Conservation (phyloP, 495 filamentous ascomycete genomes). For the Xylaria nigripes region DNA sequence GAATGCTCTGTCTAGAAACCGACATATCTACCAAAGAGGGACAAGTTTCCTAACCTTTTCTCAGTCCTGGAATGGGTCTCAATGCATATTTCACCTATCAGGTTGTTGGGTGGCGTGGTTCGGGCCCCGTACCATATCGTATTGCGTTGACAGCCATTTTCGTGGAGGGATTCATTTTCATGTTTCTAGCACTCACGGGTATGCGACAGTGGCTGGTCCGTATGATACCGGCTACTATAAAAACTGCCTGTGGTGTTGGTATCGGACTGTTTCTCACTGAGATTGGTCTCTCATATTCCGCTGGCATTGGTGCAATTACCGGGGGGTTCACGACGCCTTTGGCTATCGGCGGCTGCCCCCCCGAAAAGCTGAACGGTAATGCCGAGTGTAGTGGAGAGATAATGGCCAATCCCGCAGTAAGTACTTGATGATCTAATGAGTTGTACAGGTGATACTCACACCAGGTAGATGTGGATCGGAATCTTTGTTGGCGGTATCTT, state of each 20-base stretch:
- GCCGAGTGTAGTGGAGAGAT: slow-evolving; percentile 40
- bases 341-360: slow-evolving; percentile 58
- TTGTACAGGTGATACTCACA: slow-evolving; percentile 12
- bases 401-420: slow-evolving; percentile 60
- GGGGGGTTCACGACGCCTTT: slow-evolving; percentile 51
- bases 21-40: background rate
- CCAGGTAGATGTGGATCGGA: slow-evolving; percentile 60
- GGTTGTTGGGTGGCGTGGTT: slow-evolving; percentile 66
- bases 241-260: slow-evolving; percentile 70
- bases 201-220: slow-evolving; percentile 80
- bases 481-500: slow-evolving; percentile 72
- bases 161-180: slow-evolving; percentile 61
- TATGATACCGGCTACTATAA: slow-evolving; percentile 69
- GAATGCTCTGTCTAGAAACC: background rate
- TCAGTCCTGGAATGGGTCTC: slow-evolving; percentile 67
- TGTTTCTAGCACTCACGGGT: slow-evolving; percentile 60
- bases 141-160: slow-evolving; percentile 77
- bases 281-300: slow-evolving; percentile 66
- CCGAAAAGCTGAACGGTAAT: slow-evolving; percentile 29
- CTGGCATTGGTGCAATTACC: slow-evolving; percentile 68
- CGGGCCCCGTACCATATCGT: slow-evolving; percentile 56
- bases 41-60: slow-evolving; percentile 15
- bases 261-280: slow-evolving; percentile 73
- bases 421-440: background rate
- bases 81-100: slow-evolving; percentile 87